Base-by-base conservation (phyloP, 345 rosid species). In the Diplotaxis tenuifolia region DNA sequence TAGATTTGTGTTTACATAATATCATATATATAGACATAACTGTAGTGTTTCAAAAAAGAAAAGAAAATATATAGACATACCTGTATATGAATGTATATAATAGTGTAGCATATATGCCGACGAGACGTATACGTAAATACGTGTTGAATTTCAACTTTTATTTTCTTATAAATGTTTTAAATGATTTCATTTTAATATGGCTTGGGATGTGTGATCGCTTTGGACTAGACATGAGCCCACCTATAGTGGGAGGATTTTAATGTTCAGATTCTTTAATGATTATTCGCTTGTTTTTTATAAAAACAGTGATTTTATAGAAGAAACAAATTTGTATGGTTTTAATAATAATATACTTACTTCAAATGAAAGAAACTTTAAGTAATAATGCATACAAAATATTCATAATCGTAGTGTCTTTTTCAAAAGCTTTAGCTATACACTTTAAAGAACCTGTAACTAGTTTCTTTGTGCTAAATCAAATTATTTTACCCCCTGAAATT, bases 81-180 rank as follows among this genome's bases (percentile, higher is more conserved):
- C 21, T 29, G 25, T 62, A 28, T 65, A 10, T 65, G n/a, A 10
- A 10, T 34, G 59, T 3, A 70, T 28, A 56, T 5, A 18, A 4
- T 42, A 20, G n/a, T 31, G 27, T 7, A 18, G 79, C 64, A 75
- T 75, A 76, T 70, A 70, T 76, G 67, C 75, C 75, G 47, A 70
- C 67, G 47, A 70, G 75, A 65, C 80, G 72, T 76, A 57, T 76
- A 76, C 75, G 80, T 65, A 64, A 59, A 45, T 76, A 70, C 67
- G 80, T 76, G 75, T 76, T 69, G 42, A 31, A 70, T 47, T 64
- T 62, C 38, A 29, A 42, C 74, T 62, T 75, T 54, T 15, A 38
- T 66, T 59, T 23, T 19, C 5, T 25, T 10, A 8, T 3, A 57
- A 38, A 57, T 25, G 21, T 21, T 32, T 20, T 56, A 21, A 22